Conservation (phyloP, 192 early-diverging fungal genomes). For the Thoreauomyces humboldtii region DNA sequence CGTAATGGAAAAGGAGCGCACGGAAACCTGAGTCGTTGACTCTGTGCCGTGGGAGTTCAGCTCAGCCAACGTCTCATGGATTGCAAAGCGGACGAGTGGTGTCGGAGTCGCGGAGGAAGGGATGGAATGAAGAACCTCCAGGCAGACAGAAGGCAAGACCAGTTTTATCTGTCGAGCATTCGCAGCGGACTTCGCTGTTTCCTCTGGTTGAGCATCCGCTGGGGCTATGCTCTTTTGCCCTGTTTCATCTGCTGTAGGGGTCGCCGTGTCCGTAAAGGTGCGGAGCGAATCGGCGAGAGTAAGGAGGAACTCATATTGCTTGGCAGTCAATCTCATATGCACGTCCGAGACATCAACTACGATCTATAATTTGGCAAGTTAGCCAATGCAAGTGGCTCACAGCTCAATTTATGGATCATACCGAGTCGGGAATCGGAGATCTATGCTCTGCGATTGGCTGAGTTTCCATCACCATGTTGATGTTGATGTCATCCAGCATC, state of each 20-base stretch:
- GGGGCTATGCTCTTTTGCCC: too few relatives aligned
- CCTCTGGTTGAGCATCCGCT: too few relatives aligned
- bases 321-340: constrained; percentile 71
- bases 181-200: background rate
- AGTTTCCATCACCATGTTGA: constrained; percentile 60
- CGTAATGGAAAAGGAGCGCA: constrained; percentile 69
- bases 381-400: background rate
- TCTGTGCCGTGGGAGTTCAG: background rate
- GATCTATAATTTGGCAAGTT: constrained; percentile 2
- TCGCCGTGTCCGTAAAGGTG: constrained; percentile 16
- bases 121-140: constrained; percentile 76
- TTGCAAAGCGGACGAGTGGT: constrained; percentile 14
- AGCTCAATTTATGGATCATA: background rate
- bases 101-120: background rate
- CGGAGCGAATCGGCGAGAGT: constrained; percentile 55
- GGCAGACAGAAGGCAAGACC: constrained; percentile 65
- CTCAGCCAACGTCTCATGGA: constrained; percentile 4
- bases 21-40: constrained; percentile 67
- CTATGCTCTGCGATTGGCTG: too few relatives aligned
- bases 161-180: constrained; percentile 41
- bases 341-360: constrained; percentile 68
- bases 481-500: constrained; percentile 84
- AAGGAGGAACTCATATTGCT: constrained; percentile 81
- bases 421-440: too few relatives aligned
- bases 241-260: background rate